Percentiles rank a stretch among this genome's conserved stretches.
phyloP scores from a whole-genome alignment of 345 rosid species.

The Abelmoschus esculentus region DNA sequence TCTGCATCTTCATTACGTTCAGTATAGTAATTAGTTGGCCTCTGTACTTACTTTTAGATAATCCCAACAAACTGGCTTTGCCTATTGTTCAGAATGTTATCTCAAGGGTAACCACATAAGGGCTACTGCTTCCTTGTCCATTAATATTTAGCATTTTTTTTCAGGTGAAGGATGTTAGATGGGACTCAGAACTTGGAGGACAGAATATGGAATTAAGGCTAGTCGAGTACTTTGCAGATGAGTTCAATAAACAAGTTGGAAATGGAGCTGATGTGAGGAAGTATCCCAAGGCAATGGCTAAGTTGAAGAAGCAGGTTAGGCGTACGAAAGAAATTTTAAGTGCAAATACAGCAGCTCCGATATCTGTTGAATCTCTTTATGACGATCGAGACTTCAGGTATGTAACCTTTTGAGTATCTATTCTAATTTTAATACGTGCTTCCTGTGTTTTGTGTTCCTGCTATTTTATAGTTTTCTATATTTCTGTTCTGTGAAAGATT shows the following conservation, averaged over 20 bases:
- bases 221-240: constrained; percentile 91
- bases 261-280: constrained; percentile 85
- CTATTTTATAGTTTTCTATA: background rate
- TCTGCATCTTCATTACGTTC: background rate
- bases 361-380: constrained; percentile 88
- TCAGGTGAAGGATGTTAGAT: constrained; percentile 97
- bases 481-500: background rate
- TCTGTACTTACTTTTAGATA: background rate
- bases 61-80: background rate
- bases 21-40: background rate
- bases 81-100: background rate
- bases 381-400: constrained; percentile 96
- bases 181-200: constrained; percentile 94
- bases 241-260: constrained; percentile 88
- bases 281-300: constrained; percentile 96
- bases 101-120: background rate
- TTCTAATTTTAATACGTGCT: constrained; percentile 2
- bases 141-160: constrained; percentile 10
- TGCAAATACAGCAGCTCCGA: constrained; percentile 83
- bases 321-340: constrained; percentile 97
- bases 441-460: background rate
- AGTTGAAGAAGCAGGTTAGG: constrained; percentile 94
- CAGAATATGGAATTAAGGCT: constrained; percentile 76
- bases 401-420: background rate
- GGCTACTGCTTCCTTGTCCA: constrained; percentile 2